Conservation (phyloP, 2,329 filamentous ascomycete genomes). For the Mycocentrospora acerina region DNA sequence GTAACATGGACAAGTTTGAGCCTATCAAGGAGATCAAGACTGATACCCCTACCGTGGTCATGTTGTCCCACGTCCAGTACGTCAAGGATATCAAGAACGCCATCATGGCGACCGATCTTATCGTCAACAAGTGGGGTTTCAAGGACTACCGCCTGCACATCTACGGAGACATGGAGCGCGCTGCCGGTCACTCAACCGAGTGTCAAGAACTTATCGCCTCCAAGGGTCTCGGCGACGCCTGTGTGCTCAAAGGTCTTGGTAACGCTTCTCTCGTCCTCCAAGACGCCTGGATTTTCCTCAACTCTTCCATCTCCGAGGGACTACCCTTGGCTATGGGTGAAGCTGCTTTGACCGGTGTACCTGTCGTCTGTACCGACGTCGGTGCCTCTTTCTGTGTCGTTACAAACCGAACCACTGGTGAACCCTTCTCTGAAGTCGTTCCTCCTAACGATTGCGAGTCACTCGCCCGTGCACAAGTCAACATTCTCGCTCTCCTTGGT, state of each 20-base stretch:
- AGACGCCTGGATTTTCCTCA: conserved; percentile 48
- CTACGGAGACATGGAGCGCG: conserved; percentile 64
- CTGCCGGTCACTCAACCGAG: conserved; percentile 60
- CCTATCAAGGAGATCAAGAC: conserved; percentile 62
- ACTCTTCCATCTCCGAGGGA: conserved; percentile 57
- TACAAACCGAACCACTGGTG: conserved; percentile 49
- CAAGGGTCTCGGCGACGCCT: conserved; percentile 51
- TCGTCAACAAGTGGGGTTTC: conserved; percentile 67
- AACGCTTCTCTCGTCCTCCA: conserved; percentile 50
- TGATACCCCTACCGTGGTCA: conserved; percentile 62
- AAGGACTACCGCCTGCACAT: conserved; percentile 63
- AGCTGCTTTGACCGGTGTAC: conserved; percentile 56
- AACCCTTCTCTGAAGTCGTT: conserved; percentile 62
- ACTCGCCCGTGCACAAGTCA: conserved; percentile 63
- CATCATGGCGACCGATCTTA: conserved; percentile 64
- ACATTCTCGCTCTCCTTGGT: conserved; percentile 61
- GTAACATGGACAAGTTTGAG: conserved; percentile 64
- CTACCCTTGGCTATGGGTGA: conserved; percentile 57
- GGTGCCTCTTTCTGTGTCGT: conserved; percentile 56
- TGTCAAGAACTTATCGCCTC: conserved; percentile 59
- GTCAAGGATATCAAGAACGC: conserved; percentile 66
- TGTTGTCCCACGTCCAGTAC: conserved; percentile 64
- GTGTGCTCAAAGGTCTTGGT: conserved; percentile 56
- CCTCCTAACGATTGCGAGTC: conserved; percentile 64
- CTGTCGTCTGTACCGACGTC: conserved; percentile 58